Evolutionary conservation across 2,329 filamentous ascomycete species (phyloP).

Genomic region (Dryadomyces quercus-mongolicae): DNA sequence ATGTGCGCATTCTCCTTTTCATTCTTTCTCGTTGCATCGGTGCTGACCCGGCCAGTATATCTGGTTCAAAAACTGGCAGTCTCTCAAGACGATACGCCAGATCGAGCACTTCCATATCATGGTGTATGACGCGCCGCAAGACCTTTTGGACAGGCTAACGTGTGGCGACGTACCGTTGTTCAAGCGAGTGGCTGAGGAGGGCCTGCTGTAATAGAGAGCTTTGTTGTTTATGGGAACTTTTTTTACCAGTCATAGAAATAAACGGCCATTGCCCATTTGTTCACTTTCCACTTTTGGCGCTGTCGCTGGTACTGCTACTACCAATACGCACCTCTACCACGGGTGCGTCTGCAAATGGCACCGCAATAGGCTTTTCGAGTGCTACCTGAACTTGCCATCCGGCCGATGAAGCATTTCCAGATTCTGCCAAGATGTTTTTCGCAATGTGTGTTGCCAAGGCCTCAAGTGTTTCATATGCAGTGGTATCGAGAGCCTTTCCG

Average conservation of each 20-base stretch:
- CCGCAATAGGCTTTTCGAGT: constrained; percentile 62
- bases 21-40: background rate
- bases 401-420: constrained; percentile 22
- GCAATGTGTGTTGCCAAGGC: constrained; percentile 41
- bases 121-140: constrained; percentile 63
- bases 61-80: constrained; percentile 86
- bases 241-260: background rate
- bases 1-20: constrained; percentile 29
- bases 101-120: constrained; percentile 95
- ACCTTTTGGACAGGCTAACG: constrained; percentile 60
- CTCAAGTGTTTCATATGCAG: constrained; percentile 51
- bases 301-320: background rate
- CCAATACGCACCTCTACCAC: constrained; percentile 43
- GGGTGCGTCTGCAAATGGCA: constrained; percentile 60
- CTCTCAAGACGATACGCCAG: constrained; percentile 71
- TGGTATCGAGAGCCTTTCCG: constrained; percentile 34
- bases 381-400: constrained; percentile 45
- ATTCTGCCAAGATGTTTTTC: constrained; percentile 30
- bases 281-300: constrained; percentile 3
- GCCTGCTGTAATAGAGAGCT: constrained; percentile 7
- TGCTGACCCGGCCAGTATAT: constrained; percentile 24
- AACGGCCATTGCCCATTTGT: constrained; percentile 7
- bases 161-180: constrained; percentile 59
- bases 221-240: background rate
- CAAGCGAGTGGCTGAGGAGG: constrained; percentile 20